A percentile compares a stretch with the other conserved stretches of the same genome.
Evolutionary conservation across 179 eudicot species (phyloP).

Genomic region (Silene noctiflora): DNA sequence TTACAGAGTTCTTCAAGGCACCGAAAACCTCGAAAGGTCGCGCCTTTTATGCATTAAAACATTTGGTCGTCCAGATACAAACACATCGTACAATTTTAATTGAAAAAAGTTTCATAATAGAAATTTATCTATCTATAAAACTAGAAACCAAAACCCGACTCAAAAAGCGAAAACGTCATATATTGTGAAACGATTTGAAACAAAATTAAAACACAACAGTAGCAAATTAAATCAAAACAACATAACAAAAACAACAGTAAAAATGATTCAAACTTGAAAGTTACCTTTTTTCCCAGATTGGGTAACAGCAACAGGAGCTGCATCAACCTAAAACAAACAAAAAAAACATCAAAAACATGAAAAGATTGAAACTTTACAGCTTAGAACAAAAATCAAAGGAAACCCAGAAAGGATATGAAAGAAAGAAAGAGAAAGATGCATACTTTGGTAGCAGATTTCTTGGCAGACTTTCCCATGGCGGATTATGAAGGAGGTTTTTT

Average conservation of each 20-base stretch:
- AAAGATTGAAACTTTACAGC: background rate
- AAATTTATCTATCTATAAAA: too few relatives aligned
- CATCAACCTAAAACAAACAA: slow-evolving; percentile 38
- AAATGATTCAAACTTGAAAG: background rate
- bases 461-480: slow-evolving; percentile 57
- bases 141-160: too few relatives aligned
- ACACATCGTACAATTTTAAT: too few relatives aligned
- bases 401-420: background rate
- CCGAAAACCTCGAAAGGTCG: too few relatives aligned
- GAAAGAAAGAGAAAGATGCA: background rate
- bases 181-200: too few relatives aligned
- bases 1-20: too few relatives aligned
- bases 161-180: too few relatives aligned
- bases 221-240: background rate
- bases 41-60: too few relatives aligned
- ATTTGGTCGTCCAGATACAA: too few relatives aligned
- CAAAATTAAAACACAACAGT: background rate
- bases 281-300: slow-evolving; percentile 53
- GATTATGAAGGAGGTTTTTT: slow-evolving; percentile 17
- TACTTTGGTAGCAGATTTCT: slow-evolving; percentile 63
- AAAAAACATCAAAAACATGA: background rate
- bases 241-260: too few relatives aligned
- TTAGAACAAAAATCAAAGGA: background rate
- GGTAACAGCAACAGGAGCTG: slow-evolving; percentile 41
- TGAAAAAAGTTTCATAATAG: too few relatives aligned